These are phyloP conservation scores for Kazachstania psychrophila DNA, from an alignment of 805 yeast genomes.

Conservation along the genomic window DNA sequence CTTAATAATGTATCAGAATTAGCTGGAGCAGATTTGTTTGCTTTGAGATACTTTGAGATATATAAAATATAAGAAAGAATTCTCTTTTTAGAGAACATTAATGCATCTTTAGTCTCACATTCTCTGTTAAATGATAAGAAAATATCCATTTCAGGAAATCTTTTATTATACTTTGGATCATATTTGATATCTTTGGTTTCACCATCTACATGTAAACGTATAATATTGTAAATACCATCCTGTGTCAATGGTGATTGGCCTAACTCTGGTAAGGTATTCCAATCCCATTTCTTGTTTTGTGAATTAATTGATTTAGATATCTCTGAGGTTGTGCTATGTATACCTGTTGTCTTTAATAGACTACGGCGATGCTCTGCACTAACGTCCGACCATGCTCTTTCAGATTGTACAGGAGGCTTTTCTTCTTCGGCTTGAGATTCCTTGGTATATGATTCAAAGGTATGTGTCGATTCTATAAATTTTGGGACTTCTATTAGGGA, in stretches of 20 bases:
- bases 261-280: constrained; percentile 21
- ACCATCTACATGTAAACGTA: constrained; percentile 17
- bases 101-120: constrained; percentile 14
- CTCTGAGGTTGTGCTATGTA: too few species aligned
- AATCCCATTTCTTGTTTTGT: constrained; percentile 15
- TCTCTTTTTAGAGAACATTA: constrained; percentile 15
- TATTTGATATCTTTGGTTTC: constrained; percentile 19
- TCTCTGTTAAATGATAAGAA: constrained; percentile 22
- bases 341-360: too few species aligned
- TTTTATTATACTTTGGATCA: constrained; percentile 20
- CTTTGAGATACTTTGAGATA: constrained; percentile 13
- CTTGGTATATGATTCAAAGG: too few species aligned
- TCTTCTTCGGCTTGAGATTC: too few species aligned
- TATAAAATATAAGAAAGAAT: constrained; percentile 17
- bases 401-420: too few species aligned
- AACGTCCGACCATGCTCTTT: too few species aligned
- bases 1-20: too few species aligned
- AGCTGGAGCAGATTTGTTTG: constrained; percentile 8
- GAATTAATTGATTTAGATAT: too few species aligned
- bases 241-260: constrained; percentile 14
- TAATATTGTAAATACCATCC: constrained; percentile 13
- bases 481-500: too few species aligned
- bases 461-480: too few species aligned
- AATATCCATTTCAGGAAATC: constrained; percentile 18
- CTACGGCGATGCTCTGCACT: too few species aligned